Base-by-base conservation (phyloP, 495 filamentous ascomycete species). In the Penicillium simplicissimum region DNA sequence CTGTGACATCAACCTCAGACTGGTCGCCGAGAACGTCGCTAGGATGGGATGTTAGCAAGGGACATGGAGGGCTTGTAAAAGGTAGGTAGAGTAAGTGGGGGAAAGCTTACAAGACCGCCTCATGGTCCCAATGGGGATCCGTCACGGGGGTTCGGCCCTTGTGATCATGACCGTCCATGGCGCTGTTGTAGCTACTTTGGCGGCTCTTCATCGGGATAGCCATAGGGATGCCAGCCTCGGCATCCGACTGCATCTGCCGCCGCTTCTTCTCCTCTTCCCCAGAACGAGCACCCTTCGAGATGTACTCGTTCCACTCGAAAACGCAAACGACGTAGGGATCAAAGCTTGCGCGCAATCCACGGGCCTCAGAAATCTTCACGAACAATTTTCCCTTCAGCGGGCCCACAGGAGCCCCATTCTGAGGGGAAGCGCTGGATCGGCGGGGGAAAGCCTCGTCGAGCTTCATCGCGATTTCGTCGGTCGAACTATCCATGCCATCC, bases 271-370 rank as follows among this genome's bases (percentile, higher is more conserved):
- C 82, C 56, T 85, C 82, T 33, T 76, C 79, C 11, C 83, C 82
- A 58, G 79, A 77, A 58, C 84, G 85, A 43, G 92, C 91, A 13
- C 91, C 91, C 59, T 88, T 90, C 10, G 95, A 97, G 53, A 98
- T 96, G 65, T 93, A 89, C 71, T 98, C 96, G 67, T 93, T 95
- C 74, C 91, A 91, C 71, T 98, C 95, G 67, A 97, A 98, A 25
- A 96, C 93, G 43, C 92, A 96, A 14, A 98, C 93, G 21, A 96
- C 92, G 69, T 98, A 98, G 2, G 95, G 95, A 67, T 96, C 89
- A 40, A 85, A 83, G 70, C 92, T 92, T 11, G 87, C 90, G 54
- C 88, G 83, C 28, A 98, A 75, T 3, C 90, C 91, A 66, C 90
- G 84, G 35, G 88, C 95, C 75, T 96, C 91, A 57, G 85, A 79